A percentile compares a stretch with the other conserved stretches of the same genome.
Evolutionary conservation across 2,329 filamentous ascomycete species (phyloP).

Genomic region (Alternaria ethzedia): DNA sequence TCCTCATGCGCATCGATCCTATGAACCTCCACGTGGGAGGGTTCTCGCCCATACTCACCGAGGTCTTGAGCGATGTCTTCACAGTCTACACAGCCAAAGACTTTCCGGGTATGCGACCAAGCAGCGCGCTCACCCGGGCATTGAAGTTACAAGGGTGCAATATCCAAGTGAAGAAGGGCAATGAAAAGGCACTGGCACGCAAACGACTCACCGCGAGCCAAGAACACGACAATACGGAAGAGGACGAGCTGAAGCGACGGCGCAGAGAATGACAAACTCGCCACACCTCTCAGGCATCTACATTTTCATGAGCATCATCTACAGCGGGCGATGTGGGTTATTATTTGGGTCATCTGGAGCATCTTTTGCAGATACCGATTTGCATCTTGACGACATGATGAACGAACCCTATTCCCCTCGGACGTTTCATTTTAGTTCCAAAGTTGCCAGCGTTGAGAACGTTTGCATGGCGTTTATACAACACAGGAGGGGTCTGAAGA

Average conservation of each 20-base stretch:
- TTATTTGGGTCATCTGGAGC: constrained; percentile 41
- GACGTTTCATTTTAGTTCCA: constrained; percentile 20
- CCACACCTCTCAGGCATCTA: neutral
- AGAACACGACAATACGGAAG: constrained; percentile 51
- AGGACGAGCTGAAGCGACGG: constrained; percentile 46
- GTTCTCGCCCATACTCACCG: constrained; percentile 57
- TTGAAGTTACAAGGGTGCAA: constrained; percentile 81
- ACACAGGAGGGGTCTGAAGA: constrained; percentile 1
- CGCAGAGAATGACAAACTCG: constrained; percentile 40
- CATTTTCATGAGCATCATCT: constrained; percentile 23
- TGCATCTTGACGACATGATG: constrained; percentile 45
- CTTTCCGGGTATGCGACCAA: constrained; percentile 83
- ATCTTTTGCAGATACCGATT: constrained; percentile 41
- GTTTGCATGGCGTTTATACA: constrained; percentile 9
- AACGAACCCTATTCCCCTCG: constrained; percentile 27
- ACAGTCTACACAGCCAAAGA: constrained; percentile 84
- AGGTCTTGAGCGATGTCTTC: constrained; percentile 72
- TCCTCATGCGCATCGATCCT: constrained; percentile 74
- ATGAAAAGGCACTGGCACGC: constrained; percentile 64
- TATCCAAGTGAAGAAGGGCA: constrained; percentile 86
- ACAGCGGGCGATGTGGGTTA: constrained; percentile 33
- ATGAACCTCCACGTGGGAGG: constrained; percentile 61
- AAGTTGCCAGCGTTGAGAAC: constrained; percentile 13
- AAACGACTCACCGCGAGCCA: constrained; percentile 48
- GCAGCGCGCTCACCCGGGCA: constrained; percentile 73